Conservation (phyloP, 768 basidiomycete species). For the Postia placenta region DNA sequence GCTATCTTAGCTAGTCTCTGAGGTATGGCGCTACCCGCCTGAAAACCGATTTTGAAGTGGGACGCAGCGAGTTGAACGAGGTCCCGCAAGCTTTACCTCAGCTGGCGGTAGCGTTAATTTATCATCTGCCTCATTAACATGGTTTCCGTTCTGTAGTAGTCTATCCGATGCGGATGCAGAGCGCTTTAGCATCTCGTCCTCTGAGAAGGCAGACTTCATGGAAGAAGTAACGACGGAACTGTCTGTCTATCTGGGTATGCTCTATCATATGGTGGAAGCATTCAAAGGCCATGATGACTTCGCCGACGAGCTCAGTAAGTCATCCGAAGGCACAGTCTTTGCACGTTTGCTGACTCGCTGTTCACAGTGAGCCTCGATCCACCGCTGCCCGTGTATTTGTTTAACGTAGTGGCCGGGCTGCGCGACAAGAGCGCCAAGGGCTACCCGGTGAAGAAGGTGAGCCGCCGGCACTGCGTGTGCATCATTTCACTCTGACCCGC, state of each 20-base stretch:
- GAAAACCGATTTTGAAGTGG: too few relatives aligned
- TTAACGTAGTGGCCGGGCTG: constrained; percentile 83
- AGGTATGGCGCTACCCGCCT: too few relatives aligned
- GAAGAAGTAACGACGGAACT: constrained; percentile 92
- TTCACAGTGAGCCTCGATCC: constrained; percentile 90
- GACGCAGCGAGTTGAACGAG: too few relatives aligned
- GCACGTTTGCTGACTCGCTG: constrained; percentile 4
- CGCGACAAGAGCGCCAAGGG: constrained; percentile 92
- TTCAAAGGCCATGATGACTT: constrained; percentile 93
- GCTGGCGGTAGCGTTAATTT: too few relatives aligned
- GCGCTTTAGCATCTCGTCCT: constrained; percentile 61
- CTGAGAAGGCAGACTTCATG: constrained; percentile 71
- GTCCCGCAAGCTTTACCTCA: too few relatives aligned
- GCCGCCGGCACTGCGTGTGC: background rate
- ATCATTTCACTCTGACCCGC: constrained; percentile 4
- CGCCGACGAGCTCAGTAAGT: constrained; percentile 92
- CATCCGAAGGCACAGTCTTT: constrained; percentile 11
- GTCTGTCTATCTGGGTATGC: constrained; percentile 89
- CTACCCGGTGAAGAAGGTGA: constrained; percentile 95
- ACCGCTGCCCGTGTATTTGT: constrained; percentile 87
- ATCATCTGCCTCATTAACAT: background rate
- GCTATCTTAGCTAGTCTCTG: too few relatives aligned
- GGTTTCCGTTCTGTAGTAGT: constrained; percentile 38
- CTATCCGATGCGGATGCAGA: constrained; percentile 70
- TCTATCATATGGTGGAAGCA: constrained; percentile 92